These are phyloP conservation scores for Leishmania aethiopica DNA, from an alignment of 208 protist genomes.

Conservation along the genomic window DNA sequence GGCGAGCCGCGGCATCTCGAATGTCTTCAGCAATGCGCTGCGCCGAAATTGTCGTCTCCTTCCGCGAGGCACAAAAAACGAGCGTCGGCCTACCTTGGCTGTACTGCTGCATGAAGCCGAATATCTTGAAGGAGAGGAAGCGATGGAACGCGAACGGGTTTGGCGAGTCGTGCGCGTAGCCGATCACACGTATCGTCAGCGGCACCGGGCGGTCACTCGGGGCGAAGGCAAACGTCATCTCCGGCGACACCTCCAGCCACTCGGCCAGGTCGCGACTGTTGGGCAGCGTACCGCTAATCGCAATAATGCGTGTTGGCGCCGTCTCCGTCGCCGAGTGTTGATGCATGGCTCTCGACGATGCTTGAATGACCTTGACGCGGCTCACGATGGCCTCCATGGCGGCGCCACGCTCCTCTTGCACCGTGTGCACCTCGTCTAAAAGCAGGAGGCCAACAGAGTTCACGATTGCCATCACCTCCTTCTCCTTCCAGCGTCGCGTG, in stretches of 20 bases:
- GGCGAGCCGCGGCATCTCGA: constrained; percentile 36
- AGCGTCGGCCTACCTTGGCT: constrained; percentile 79
- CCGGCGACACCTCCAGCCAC: constrained; percentile 76
- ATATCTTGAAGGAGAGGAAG: constrained; percentile 91
- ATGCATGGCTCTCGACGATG: not conserved
- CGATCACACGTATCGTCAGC: constrained; percentile 72
- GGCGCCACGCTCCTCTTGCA: constrained; percentile 91
- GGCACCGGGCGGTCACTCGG: constrained; percentile 78
- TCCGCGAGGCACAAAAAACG: constrained; percentile 91
- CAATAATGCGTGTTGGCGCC: constrained; percentile 74
- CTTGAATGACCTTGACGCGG: constrained; percentile 84
- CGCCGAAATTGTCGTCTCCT: constrained; percentile 71
- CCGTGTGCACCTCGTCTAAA: constrained; percentile 94
- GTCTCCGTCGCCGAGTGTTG: not conserved
- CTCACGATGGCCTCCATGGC: constrained; percentile 93
- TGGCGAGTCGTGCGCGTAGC: constrained; percentile 62
- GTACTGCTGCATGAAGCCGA: constrained; percentile 73
- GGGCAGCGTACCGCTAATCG: constrained; percentile 92
- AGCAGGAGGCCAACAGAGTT: constrained; percentile 81
- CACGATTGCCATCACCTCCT: constrained; percentile 69
- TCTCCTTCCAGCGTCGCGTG: constrained; percentile 90
- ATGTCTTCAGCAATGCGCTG: constrained; percentile 63
- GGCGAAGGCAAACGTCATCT: constrained; percentile 67
- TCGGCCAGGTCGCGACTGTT: constrained; percentile 91
- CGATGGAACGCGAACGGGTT: constrained; percentile 92